Evolutionary conservation across 148 eudicot genomes (phyloP).

Genomic region (Rhododendron simsii): DNA sequence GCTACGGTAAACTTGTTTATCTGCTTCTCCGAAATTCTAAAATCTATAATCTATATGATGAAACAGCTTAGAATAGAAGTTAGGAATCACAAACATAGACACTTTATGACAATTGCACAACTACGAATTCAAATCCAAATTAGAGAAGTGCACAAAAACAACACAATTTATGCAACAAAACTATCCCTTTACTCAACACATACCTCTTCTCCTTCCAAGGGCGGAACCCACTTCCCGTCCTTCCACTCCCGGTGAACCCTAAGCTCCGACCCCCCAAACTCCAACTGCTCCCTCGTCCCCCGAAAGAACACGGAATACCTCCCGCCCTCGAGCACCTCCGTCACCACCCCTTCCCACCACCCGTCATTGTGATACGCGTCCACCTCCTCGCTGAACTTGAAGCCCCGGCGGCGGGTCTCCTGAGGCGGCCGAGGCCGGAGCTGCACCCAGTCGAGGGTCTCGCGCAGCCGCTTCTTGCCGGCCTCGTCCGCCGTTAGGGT

Average conservation of each 20-base stretch:
- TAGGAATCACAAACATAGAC: background rate
- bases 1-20: too few species aligned
- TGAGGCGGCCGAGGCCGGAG: constrained; percentile 65
- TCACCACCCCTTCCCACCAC: constrained; percentile 93
- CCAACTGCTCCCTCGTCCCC: constrained; percentile 53
- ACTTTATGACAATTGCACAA: background rate
- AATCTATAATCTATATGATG: background rate
- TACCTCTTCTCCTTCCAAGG: constrained; percentile 32
- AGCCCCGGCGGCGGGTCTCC: constrained; percentile 31
- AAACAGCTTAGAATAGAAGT: background rate
- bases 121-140: background rate
- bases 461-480: constrained; percentile 38
- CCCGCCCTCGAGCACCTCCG: constrained; percentile 30
- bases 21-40: background rate
- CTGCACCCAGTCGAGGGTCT: constrained; percentile 57
- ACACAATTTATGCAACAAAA: background rate
- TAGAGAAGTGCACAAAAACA: background rate
- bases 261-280: constrained; percentile 33
- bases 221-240: constrained; percentile 63
- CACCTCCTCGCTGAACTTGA: constrained; percentile 60
- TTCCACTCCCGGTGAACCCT: constrained; percentile 85
- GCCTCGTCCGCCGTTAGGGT: constrained; percentile 39
- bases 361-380: constrained; percentile 70
- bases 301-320: constrained; percentile 60
- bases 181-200: background rate